Base-by-base conservation (phyloP, 305 asterid species). In the Solanum hybrid region DNA sequence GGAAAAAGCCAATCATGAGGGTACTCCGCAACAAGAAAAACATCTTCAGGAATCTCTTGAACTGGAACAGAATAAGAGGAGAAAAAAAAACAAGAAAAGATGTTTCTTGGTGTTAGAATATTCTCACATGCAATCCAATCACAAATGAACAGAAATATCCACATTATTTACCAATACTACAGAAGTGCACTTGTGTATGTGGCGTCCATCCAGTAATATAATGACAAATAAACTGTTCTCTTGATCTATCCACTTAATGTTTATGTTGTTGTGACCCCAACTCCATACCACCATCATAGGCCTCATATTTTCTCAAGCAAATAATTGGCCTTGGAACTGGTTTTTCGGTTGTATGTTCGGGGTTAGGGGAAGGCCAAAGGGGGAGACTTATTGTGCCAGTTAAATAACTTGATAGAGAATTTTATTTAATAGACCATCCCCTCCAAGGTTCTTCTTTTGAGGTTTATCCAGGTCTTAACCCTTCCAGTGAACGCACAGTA, bases 1-100 rank as follows among this genome's bases (percentile, higher is more conserved):
- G 99, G 98, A 93, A 97, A 97, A 92, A 97, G 91, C 99, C 99
- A 96, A 92, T 97, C 99, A 76, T 97, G 99, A 90, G 99, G 99
- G 93, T 98, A 96, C 92, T 97, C 99, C 89, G 92, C 93, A 1
- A 97, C 94, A 84, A 94, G 95, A 94, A 93, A 96, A 85, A 97
- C 97, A 89, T 94, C 90, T 89, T 95, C 97, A 0, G 99, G 97
- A 46, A 96, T 95, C 89, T 92, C 95, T 33, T 95, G 92, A 91
- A 92, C 99, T 97, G 96, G 77, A 51, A 31, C 33, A 31, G 33
- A 31, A 31, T 31, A 31, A 31, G 33, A 31, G 33, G 31, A 22
- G 33, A 8, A 5, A 51, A 31, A 80, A 4, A 3, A 81, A 78
- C 46, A 8, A 76, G 39, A 92, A 67, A 78, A 11, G 61, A 88